Evolutionary conservation across 2,329 filamentous ascomycete species (phyloP), one percentile per base, ranked within the genome.

Genomic region (Colletotrichum kahawae): DNA sequence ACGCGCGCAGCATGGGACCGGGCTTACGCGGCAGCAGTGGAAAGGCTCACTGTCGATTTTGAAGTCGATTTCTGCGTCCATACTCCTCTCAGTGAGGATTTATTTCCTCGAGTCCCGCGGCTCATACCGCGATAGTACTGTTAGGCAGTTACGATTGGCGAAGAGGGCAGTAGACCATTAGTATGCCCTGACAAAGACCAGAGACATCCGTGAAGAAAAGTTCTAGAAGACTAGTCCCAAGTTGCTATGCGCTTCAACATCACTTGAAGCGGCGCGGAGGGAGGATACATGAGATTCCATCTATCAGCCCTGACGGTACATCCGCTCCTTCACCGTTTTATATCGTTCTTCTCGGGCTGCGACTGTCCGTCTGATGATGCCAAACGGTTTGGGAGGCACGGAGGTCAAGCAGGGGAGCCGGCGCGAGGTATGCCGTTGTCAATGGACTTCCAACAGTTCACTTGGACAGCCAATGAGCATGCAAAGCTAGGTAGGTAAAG

Each of bases 51-150:
- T 43, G 16, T 43, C 10, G n/a, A 13, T 7, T 21, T 51, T 2
- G 5, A 21, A 51, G 18, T 48, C 16, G 43, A 12, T n/a, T 4
- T 4, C 9, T 3, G 4, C 0, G 3, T 2, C 7, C 10, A 24
- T 21, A n/a, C n/a, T 21, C n/a, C 0, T 51, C 7, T 13, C 4
- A 4, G 21, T 21, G 43, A 24, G 43, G 6, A 13, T 51, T 51
- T 21, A 18, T 48, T 13, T 21, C 34, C 2, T 48, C 10, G n/a
- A 51, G 43, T 51, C 4, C n/a, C 10, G 13, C n/a, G 6, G 21
- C 1, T 51, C n/a, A 51, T 5, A 21, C 6, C 5, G 43, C 18
- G n/a, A 48, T 6, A 4, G 5, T 14, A 21, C 5, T 7, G 5
- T 13, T 1, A 48, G 43, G n/a, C 43, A 21, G 1, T 21, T 13